A percentile compares a stretch with the other conserved stretches of the same genome.
These are phyloP conservation scores for Xerocomellus amylosporus DNA, from an alignment of 768 basidiomycete genomes.

Conservation along the genomic window DNA sequence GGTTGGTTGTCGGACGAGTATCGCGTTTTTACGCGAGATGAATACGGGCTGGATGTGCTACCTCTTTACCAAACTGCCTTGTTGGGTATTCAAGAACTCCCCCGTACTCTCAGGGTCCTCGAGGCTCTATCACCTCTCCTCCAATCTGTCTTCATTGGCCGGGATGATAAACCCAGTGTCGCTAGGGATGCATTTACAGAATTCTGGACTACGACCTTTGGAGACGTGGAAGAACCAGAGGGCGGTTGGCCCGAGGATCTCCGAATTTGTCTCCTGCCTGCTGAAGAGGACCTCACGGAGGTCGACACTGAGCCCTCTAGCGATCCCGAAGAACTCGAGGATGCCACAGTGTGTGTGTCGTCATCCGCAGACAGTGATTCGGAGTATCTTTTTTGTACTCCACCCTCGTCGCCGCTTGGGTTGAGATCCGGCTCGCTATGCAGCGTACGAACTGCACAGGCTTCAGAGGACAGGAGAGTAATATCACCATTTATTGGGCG, in stretches of 20 bases:
- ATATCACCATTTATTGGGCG: conserved; percentile 25
- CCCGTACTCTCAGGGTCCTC: conserved; percentile 40
- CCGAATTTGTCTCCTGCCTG: conserved; percentile 30
- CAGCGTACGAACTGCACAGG: background rate
- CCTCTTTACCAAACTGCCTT: conserved; percentile 62
- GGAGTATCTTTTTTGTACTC: conserved; percentile 9
- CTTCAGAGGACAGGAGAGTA: background rate
- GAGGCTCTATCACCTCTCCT: conserved; percentile 49
- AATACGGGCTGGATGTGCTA: conserved; percentile 59
- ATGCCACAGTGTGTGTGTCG: conserved; percentile 2
- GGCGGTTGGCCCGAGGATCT: conserved; percentile 56
- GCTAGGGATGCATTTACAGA: conserved; percentile 53
- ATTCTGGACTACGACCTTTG: conserved; percentile 59
- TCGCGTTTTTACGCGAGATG: conserved; percentile 46
- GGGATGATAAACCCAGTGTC: conserved; percentile 43
- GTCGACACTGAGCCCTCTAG: conserved; percentile 25
- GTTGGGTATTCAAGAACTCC: conserved; percentile 48
- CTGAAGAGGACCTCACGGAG: background rate
- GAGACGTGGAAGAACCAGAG: conserved; percentile 38
- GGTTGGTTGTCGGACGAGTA: conserved; percentile 66
- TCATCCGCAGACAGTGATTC: conserved; percentile 1
- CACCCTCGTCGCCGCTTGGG: conserved; percentile 4
- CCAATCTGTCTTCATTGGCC: conserved; percentile 55
- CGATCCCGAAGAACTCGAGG: conserved; percentile 24
- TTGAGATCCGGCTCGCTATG: conserved; percentile 2